phyloP scores from a whole-genome alignment of 306 rosid genomes.

The Abrus pulchellus region DNA sequence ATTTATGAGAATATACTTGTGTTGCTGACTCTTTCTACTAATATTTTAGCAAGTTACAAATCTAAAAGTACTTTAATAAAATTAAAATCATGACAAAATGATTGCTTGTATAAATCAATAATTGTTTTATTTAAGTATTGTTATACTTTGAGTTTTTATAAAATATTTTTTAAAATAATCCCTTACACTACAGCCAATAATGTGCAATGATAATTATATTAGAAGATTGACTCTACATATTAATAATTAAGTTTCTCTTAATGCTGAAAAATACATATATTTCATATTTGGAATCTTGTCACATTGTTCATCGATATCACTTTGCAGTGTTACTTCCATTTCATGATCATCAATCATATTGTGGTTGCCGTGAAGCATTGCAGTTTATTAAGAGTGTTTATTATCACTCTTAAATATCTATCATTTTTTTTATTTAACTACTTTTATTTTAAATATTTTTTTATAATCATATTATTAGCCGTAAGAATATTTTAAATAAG shows the following conservation, averaged over 20 bases:
- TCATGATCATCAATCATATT: neutral
- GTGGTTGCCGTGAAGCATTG: neutral
- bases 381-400: neutral
- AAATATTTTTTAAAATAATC: neutral
- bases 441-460: too few species aligned
- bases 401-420: too few species aligned
- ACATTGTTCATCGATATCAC: neutral
- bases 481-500: too few species aligned
- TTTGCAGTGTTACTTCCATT: neutral
- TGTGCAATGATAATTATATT: neutral
- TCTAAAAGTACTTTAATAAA: too few species aligned
- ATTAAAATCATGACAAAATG: neutral
- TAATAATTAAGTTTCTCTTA: neutral
- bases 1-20: too few species aligned
- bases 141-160: neutral
- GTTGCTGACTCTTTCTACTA: too few species aligned
- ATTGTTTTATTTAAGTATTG: neutral
- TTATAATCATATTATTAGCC: too few species aligned
- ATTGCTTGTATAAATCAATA: neutral
- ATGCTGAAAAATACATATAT: neutral
- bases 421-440: too few species aligned
- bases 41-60: too few species aligned
- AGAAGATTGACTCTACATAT: neutral
- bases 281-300: conserved; percentile 31
- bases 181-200: neutral